Base-by-base conservation (phyloP, 345 rosid genomes). In the Populus ilicifolia region DNA sequence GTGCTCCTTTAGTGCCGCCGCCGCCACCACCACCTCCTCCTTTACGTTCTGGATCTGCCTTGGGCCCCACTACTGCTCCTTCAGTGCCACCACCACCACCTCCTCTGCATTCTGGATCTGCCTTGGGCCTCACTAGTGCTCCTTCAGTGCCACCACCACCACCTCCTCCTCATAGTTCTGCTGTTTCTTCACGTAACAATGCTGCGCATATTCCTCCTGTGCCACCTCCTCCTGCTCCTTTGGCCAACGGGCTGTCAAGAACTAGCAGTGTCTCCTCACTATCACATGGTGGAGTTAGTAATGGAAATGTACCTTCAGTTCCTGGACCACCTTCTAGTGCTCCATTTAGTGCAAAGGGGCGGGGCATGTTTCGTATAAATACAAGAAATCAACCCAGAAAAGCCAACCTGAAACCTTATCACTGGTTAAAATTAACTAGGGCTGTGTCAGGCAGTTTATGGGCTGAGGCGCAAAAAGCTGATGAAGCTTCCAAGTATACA, bases 401-500 rank as follows among this genome's bases (percentile, higher is more conserved):
- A 79, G 72, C 85, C 75, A 91, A 91, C 86, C 82, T 93, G 84
- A 91, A 91, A 76, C 97, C 96, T 11, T 93, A 91, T 82, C 96
- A 91, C 73, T 93, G 97, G 97, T 87, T 93, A 71, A 93, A 93
- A 87, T 85, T 93, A 82, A 93, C 96, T 1, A 91, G 96, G 82
- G 97, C 89, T n/a, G 78, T 88, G 83, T 92, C 88, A 81, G 97
- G 97, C 80, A 93, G 96, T 81, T 76, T 93, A 75, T 93, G 97
- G 97, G 96, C 92, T 75, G 97, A 93, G 77, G 76, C 92, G 43
- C 97, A 91, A 73, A 91, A 86, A 83, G 82, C 90, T 81, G 92
- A 89, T 77, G 96, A 93, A 86, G 86, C 87, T 79, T 87, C 88
- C 79, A 87, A 83, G 97, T 93, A 86, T 61, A 81, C 13, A 56